Evolutionary conservation across 2,329 filamentous ascomycete species (phyloP).

Genomic region (Phialophora verrucosa): DNA sequence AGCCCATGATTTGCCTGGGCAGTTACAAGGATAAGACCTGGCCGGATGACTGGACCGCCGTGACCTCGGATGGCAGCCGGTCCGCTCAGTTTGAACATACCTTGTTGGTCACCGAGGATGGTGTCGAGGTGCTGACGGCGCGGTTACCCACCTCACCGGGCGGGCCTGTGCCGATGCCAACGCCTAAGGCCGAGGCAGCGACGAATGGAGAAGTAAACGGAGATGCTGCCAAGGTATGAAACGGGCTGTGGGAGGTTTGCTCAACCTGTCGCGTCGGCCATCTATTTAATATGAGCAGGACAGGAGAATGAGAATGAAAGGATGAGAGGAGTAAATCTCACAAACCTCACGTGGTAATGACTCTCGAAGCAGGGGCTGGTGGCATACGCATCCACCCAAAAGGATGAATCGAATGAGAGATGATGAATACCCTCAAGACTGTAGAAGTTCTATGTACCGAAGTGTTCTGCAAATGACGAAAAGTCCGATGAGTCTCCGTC

Average conservation of each 20-base stretch:
- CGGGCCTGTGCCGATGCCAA: slow-evolving; percentile 62
- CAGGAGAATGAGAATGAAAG: too few species aligned
- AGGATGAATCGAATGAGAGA: not conserved
- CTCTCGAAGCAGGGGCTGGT: not conserved
- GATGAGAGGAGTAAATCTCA: not conserved
- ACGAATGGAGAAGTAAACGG: slow-evolving; percentile 29
- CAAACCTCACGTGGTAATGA: not conserved
- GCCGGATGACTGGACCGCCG: slow-evolving; percentile 99
- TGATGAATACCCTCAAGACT: not conserved
- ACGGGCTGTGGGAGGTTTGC: not conserved
- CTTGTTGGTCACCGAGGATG: slow-evolving; percentile 79
- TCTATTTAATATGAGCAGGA: too few species aligned
- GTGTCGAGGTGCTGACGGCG: slow-evolving; percentile 80
- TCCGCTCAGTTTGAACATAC: slow-evolving; percentile 97
- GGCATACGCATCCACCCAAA: not conserved
- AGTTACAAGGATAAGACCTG: slow-evolving; percentile 92
- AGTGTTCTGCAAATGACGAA: too few species aligned
- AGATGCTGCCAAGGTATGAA: slow-evolving; percentile 24
- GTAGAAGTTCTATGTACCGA: too few species aligned
- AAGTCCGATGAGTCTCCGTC: too few species aligned
- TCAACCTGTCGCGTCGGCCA: not conserved
- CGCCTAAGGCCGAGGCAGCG: not conserved
- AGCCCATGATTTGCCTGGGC: slow-evolving; percentile 95
- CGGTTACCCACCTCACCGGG: slow-evolving; percentile 75
- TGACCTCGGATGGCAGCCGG: slow-evolving; percentile 83